Percentiles rank a stretch among this genome's conserved stretches.
phyloP scores from a whole-genome alignment of 306 rosid species.

The Prinsepia uniflora region DNA sequence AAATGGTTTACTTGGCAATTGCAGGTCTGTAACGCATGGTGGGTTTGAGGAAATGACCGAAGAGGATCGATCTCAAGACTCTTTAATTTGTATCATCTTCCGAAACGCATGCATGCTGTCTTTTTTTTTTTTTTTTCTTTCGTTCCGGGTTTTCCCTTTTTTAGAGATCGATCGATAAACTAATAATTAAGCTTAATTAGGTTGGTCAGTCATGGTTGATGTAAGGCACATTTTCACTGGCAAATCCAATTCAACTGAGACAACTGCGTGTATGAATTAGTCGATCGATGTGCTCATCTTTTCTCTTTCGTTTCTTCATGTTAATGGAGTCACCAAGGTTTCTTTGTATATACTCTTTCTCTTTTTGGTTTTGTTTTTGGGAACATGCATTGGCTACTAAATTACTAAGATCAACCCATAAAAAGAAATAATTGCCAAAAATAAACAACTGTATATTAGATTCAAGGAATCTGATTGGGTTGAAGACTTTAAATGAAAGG shows the following conservation, averaged over 20 bases:
- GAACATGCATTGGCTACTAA: constrained; percentile 28
- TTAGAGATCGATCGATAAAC: constrained; percentile 30
- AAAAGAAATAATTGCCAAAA: not conserved
- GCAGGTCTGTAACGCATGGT: constrained; percentile 29
- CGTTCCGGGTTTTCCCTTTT: constrained; percentile 7
- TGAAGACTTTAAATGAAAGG: constrained; percentile 29
- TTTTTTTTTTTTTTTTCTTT: not conserved
- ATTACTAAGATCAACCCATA: constrained; percentile 14
- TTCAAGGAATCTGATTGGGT: constrained; percentile 37
- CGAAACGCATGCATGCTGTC: not conserved
- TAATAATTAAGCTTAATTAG: constrained; percentile 2
- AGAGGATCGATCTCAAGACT: not conserved
- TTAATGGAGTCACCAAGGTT: constrained; percentile 21
- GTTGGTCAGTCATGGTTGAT: constrained; percentile 18
- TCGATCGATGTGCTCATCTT: constrained; percentile 22
- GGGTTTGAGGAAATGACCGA: too few relatives aligned
- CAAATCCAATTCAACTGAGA: constrained; percentile 23
- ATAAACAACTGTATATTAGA: constrained; percentile 17
- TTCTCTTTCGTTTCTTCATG: constrained; percentile 27
- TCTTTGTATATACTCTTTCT: constrained; percentile 11
- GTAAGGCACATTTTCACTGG: constrained; percentile 32
- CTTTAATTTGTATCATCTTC: not conserved
- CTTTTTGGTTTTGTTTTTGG: constrained; percentile 24
- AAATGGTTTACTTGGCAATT: not conserved
- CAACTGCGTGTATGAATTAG: constrained; percentile 17